These are phyloP conservation scores for Chlorociboria aeruginascens DNA, from an alignment of 495 filamentous ascomycete species.

Conservation along the genomic window DNA sequence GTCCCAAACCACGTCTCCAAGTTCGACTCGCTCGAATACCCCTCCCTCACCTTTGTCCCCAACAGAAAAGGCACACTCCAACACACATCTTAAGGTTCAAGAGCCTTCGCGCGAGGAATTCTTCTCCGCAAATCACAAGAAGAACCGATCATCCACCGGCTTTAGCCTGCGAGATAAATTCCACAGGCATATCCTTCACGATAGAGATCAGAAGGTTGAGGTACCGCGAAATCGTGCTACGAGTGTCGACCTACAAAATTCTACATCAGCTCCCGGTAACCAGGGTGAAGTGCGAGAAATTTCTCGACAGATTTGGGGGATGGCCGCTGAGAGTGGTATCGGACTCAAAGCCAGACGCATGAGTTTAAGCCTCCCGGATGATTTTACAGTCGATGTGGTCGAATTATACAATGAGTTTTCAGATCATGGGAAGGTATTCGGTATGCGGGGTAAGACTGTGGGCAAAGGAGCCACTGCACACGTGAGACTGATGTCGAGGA, in stretches of 20 bases:
- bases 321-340: constrained; percentile 45
- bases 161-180: constrained; percentile 29
- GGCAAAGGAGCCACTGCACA: constrained; percentile 64
- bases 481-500: constrained; percentile 56
- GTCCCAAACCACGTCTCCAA: constrained; percentile 32
- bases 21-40: constrained; percentile 39
- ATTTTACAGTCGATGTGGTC: constrained; percentile 50
- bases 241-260: constrained; percentile 13
- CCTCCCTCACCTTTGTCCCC: constrained; percentile 38
- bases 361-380: constrained; percentile 49
- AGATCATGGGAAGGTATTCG: constrained; percentile 44
- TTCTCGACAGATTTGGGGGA: constrained; percentile 28
- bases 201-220: constrained; percentile 15
- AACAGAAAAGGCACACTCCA: constrained; percentile 21
- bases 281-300: background rate
- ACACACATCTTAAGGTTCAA: constrained; percentile 21
- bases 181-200: constrained; percentile 18
- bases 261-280: background rate
- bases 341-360: constrained; percentile 55
- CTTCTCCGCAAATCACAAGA: constrained; percentile 27
- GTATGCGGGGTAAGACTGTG: constrained; percentile 48
- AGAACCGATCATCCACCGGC: constrained; percentile 36
- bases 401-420: constrained; percentile 49
- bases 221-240: constrained; percentile 11
- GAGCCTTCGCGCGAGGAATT: constrained; percentile 30